These are phyloP conservation scores for Moniliella sp. DNA, from an alignment of 1,284 basidiomycete species.

Conservation along the genomic window DNA sequence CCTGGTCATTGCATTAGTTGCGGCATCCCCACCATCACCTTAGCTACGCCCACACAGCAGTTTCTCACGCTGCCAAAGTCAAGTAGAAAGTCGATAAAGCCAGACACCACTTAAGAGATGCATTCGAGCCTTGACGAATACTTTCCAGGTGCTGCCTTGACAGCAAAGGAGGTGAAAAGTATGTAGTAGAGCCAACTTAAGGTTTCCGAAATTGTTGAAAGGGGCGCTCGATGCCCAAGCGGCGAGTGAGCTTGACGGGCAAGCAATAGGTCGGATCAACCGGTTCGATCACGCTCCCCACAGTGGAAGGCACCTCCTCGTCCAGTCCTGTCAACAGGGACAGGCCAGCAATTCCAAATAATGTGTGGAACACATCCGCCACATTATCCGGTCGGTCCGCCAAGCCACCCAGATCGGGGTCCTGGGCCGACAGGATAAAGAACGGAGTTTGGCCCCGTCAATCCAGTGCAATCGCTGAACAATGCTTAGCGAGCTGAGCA, in stretches of 20 bases:
- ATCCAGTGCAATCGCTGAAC: slow-evolving; percentile 71
- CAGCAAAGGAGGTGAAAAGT: too few relatives aligned
- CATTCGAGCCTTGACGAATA: too few relatives aligned
- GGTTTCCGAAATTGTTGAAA: slow-evolving; percentile 10
- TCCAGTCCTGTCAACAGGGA: slow-evolving; percentile 1
- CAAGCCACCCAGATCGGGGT: slow-evolving; percentile 72
- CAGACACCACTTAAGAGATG: too few relatives aligned
- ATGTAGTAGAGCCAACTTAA: too few relatives aligned
- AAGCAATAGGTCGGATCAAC: slow-evolving; percentile 91
- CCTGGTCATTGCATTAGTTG: too few relatives aligned
- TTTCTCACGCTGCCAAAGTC: too few relatives aligned
- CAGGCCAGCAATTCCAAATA: slow-evolving; percentile 65
- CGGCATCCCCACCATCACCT: too few relatives aligned
- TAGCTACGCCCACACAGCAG: too few relatives aligned
- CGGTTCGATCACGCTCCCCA: slow-evolving; percentile 46
- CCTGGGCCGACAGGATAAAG: slow-evolving; percentile 82
- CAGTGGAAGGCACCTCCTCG: background rate
- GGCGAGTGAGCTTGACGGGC: slow-evolving; percentile 51
- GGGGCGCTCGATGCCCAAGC: slow-evolving; percentile 12
- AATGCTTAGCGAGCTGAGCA: slow-evolving; percentile 67
- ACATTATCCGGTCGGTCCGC: slow-evolving; percentile 80
- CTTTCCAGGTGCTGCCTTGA: too few relatives aligned
- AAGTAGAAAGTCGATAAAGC: too few relatives aligned
- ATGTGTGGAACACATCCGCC: slow-evolving; percentile 85
- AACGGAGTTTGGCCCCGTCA: slow-evolving; percentile 53